Percentiles rank a stretch among this genome's conserved stretches.
Evolutionary conservation across 495 filamentous ascomycete species (phyloP).

Genomic region (Penicillium desertorum): DNA sequence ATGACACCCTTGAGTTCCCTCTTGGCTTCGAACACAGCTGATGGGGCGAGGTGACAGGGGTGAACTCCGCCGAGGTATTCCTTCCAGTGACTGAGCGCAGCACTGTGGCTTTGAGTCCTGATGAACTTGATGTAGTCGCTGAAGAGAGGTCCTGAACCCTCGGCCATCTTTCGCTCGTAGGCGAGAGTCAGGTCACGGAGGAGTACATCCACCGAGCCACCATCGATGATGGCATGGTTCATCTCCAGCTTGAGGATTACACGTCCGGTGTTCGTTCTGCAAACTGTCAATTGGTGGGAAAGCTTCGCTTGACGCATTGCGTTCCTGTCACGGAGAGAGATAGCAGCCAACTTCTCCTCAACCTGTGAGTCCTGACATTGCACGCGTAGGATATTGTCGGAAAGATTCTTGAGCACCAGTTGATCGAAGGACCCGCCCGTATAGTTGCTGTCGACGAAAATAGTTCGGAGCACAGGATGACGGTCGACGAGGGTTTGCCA

Average conservation of each 20-base stretch:
- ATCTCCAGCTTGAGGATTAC: constrained; percentile 55
- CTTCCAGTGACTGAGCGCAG: constrained; percentile 52
- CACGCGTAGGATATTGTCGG: constrained; percentile 37
- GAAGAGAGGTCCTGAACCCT: constrained; percentile 49
- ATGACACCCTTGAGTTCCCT: constrained; percentile 32
- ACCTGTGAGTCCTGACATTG: constrained; percentile 42
- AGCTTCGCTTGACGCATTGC: constrained; percentile 36
- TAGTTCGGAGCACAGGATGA: constrained; percentile 55
- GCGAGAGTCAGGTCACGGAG: constrained; percentile 44
- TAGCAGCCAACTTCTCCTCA: constrained; percentile 36
- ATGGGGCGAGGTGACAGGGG: constrained; percentile 27
- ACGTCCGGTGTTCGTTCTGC: constrained; percentile 37
- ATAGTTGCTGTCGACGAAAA: constrained; percentile 55
- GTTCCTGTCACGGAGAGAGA: constrained; percentile 37
- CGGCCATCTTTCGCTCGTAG: constrained; percentile 42
- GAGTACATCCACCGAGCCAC: constrained; percentile 42
- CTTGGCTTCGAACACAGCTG: constrained; percentile 10
- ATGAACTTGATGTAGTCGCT: constrained; percentile 58
- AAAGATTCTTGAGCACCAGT: constrained; percentile 46
- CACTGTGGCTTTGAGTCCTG: constrained; percentile 30
- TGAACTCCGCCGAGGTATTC: constrained; percentile 29
- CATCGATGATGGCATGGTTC: constrained; percentile 55
- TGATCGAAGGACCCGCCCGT: constrained; percentile 55
- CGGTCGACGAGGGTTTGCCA: constrained; percentile 56
- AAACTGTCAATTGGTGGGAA: constrained; percentile 52